Conservation (phyloP, 352 stramenopile species). For the Pythium rishiriense region DNA sequence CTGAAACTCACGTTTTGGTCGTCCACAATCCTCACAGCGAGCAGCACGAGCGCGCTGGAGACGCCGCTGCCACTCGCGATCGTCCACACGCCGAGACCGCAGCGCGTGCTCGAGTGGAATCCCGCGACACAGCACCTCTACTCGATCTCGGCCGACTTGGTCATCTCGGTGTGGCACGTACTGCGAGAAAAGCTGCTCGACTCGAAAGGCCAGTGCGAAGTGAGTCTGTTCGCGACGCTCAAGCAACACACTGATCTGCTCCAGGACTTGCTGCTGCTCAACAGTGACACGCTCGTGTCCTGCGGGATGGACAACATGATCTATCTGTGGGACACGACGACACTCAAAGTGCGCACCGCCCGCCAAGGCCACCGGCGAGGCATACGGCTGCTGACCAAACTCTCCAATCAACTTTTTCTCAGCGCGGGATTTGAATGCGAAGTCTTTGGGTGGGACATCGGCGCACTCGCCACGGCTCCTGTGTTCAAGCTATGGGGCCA, state of each 20-base stretch:
- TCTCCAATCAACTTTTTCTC: slow-evolving; percentile 71
- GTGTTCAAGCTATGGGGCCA: slow-evolving; percentile 76
- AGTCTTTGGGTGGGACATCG: slow-evolving; percentile 76
- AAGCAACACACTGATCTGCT: slow-evolving; percentile 73
- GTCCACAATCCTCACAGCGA: slow-evolving; percentile 56
- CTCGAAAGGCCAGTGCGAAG: slow-evolving; percentile 46
- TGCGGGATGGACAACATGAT: slow-evolving; percentile 82
- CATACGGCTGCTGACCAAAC: slow-evolving; percentile 58
- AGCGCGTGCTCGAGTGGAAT: slow-evolving; percentile 77
- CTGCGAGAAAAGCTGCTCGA: slow-evolving; percentile 34
- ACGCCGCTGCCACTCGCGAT: slow-evolving; percentile 61
- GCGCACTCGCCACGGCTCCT: slow-evolving; percentile 49
- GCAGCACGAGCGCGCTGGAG: slow-evolving; percentile 61
- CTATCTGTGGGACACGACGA: slow-evolving; percentile 65
- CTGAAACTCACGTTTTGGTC: slow-evolving; percentile 83
- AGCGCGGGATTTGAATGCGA: slow-evolving; percentile 76
- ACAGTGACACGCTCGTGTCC: slow-evolving; percentile 62
- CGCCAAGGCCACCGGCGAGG: slow-evolving; percentile 64
- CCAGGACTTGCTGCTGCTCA: slow-evolving; percentile 74
- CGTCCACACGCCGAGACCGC: slow-evolving; percentile 62
- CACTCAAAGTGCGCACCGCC: slow-evolving; percentile 42
- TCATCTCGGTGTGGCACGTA: slow-evolving; percentile 70
- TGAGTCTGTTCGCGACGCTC: slow-evolving; percentile 50
- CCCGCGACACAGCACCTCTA: slow-evolving; percentile 50
- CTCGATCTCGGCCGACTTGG: slow-evolving; percentile 69